Evolutionary conservation across 2,329 filamentous ascomycete genomes (phyloP), one percentile per base, ranked within the genome.

Genomic region (Scedosporium dehoogii): DNA sequence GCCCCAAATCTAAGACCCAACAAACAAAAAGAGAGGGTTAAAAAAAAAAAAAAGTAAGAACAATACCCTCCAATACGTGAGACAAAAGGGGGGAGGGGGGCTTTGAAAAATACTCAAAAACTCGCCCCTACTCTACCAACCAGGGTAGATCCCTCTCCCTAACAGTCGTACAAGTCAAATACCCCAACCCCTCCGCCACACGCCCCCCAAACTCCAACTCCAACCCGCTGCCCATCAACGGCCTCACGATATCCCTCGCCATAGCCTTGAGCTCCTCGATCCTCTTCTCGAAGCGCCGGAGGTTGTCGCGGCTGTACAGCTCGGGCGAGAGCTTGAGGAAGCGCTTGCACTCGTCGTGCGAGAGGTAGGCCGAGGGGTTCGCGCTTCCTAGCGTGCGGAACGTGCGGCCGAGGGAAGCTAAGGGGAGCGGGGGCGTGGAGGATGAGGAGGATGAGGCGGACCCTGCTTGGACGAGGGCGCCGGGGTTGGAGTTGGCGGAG

Each of bases 181-280:
- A 83, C 12, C 74, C 72, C 59, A 82, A 74, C 53, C 73, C 73
- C 16, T 76, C 78, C 5, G 71, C 78, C 66, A 69, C 73, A n/a
- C 71, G 70, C 46, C 74, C 73, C 59, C 70, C 71, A 61, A 91
- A 73, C 71, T 96, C 91, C 58, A 96, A 81, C 74, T 96, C 90
- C 12, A 97, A 80, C 60, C 87, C 89, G 70, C 90, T 94, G 60
- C 88, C 83, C 87, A 96, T 96, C 12, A 97, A 78, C 3, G 92
- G 92, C 63, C 87, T 86, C 6, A 97, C 92, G 16, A 89, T 80
- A 69, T 96, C 91, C 61, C 89, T 81, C 6, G 92, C 93, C 70
- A 93, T 82, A 62, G 83, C 82, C 76, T 96, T 97, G 62, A 97
- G 80, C 77, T 97, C 92, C 64, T 96, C 91, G 67, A 97, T 82